phyloP scores from a whole-genome alignment of 495 filamentous ascomycete genomes.

The Aspergillus homomorphus region DNA sequence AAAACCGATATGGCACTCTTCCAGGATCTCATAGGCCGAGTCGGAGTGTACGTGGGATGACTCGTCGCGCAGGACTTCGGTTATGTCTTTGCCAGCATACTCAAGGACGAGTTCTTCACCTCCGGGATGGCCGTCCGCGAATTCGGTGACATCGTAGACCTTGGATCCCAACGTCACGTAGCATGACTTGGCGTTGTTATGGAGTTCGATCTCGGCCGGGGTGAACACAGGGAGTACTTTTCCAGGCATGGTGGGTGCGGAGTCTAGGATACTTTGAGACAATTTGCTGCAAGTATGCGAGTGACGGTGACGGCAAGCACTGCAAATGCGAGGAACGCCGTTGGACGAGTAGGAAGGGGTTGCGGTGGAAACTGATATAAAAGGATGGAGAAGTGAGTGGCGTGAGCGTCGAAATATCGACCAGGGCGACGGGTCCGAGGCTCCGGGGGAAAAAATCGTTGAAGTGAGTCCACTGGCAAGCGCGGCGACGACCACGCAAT shows the following conservation, averaged over 20 bases:
- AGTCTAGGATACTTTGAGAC: background rate
- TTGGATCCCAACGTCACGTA: constrained; percentile 87
- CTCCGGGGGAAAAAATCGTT: constrained; percentile 18
- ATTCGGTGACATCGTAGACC: constrained; percentile 92
- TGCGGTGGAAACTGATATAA: constrained; percentile 17
- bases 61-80: constrained; percentile 77
- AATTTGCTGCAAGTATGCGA: background rate
- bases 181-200: constrained; percentile 80
- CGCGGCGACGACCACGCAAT: background rate
- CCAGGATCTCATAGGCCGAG: constrained; percentile 88
- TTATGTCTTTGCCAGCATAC: constrained; percentile 85
- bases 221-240: constrained; percentile 76
- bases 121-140: constrained; percentile 85
- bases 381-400: constrained; percentile 20
- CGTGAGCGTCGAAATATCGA: constrained; percentile 25
- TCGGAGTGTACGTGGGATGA: constrained; percentile 82
- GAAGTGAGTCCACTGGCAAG: background rate
- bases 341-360: constrained; percentile 9
- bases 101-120: constrained; percentile 85
- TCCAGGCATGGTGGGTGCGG: constrained; percentile 39
- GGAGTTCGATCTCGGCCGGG: constrained; percentile 70
- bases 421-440: constrained; percentile 19
- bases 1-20: constrained; percentile 80
- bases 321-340: constrained; percentile 9
- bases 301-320: constrained; percentile 6